Base-by-base conservation (phyloP, 441 rosid species). In the Pelargonium citronellum region DNA sequence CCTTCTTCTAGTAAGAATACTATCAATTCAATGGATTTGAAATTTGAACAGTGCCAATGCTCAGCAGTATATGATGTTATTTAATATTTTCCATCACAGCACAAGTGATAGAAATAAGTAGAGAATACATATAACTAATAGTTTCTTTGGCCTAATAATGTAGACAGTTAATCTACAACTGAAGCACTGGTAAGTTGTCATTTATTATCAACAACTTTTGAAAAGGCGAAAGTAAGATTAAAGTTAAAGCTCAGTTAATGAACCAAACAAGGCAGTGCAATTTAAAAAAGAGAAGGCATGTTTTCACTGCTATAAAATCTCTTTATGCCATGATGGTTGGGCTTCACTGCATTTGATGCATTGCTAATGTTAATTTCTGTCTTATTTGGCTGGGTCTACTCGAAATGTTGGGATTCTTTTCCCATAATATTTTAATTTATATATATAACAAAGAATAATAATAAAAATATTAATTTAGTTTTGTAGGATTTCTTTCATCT, bases 1-100 rank as follows among this genome's bases (percentile, higher is more conserved):
- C 72, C 83, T 95, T 81, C 89, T 95, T 75, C 79, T 82, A 89
- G 99, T 94, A 83, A 86, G 91, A 79, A 64, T 55, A 73, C n/a
- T 46, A 60, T 67, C 51, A 44, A 11, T 70, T 70, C 1, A 13
- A 53, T 67, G 17, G 41, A 67, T 24, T 12, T 66, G 51, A 57
- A 8, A n/a, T n/a, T n/a, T n/a, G n/a, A n/a, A n/a, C 53, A 7
- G 7, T 41, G 41, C 67, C 43, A 8, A 69, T 58, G 17, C 55
- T 60, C 62, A 0, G 27, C 16, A 13, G 57, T 58, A n/a, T 66
- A n/a, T 67, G 53, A 17, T 51, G 47, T 19, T 34, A 69, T 30
- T 34, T 10, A 11, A 67, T 6, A 39, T 20, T 34, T 39, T 66
- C 71, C 53, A 20, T 53, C 71, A 15, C 67, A 67, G 72, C 60